A percentile compares a stretch with the other conserved stretches of the same genome.
Conservation (phyloP, 495 filamentous ascomycete genomes). For the Cairneyella variabilis region DNA sequence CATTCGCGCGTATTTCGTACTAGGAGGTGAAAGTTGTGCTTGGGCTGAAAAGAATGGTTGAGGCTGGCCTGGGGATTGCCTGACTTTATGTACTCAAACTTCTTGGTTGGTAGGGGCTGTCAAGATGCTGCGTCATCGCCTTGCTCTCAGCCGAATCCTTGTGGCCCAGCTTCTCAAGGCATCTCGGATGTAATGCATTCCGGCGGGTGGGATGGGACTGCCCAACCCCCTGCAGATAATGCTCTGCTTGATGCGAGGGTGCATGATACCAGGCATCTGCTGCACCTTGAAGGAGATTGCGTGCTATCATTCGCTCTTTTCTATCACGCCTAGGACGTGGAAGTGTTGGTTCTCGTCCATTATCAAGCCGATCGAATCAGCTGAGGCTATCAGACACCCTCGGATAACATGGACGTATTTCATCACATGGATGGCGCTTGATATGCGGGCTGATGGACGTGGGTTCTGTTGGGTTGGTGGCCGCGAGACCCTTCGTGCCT, state of each 20-base stretch:
- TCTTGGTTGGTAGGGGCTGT: background rate
- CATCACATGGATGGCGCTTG: slow-evolving; percentile 6
- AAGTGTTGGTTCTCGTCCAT: slow-evolving; percentile 12
- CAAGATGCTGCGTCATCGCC: background rate
- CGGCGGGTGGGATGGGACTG: slow-evolving; percentile 12
- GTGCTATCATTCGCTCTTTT: slow-evolving; percentile 13
- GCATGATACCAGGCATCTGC: slow-evolving; percentile 15
- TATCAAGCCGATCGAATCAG: background rate
- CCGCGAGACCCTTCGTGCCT: background rate
- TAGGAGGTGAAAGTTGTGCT: background rate
- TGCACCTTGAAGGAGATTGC: slow-evolving; percentile 2
- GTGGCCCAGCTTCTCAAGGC: slow-evolving; percentile 1
- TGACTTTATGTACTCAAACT: background rate
- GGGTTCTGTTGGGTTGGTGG: background rate
- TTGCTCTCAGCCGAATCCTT: slow-evolving; percentile 7
- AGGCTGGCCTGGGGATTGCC: background rate
- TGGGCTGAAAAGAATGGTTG: background rate
- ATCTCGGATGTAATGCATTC: slow-evolving; percentile 12
- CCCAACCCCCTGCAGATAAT: slow-evolving; percentile 14
- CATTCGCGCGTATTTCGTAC: background rate
- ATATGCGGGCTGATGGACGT: slow-evolving; percentile 11
- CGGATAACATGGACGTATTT: slow-evolving; percentile 4
- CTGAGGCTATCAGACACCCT: slow-evolving; percentile 10
- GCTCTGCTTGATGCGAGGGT: slow-evolving; percentile 17
- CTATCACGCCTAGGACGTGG: slow-evolving; percentile 3